phyloP scores from a whole-genome alignment of 176 grass and related monocot genomes.

The Cenchrus americanus region DNA sequence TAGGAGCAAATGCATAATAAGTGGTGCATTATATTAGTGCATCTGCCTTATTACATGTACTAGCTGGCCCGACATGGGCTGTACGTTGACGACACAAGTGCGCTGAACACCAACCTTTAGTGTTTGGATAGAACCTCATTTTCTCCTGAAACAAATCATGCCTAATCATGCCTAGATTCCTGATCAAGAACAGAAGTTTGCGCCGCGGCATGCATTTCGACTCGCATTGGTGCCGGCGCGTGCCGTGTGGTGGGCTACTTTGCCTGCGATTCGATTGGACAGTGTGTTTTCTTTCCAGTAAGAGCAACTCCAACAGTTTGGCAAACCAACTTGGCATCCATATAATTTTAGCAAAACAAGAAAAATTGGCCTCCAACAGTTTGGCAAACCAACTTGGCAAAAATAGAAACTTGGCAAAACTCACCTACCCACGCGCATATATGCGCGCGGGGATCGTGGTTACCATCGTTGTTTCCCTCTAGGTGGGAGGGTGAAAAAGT shows the following conservation, averaged over 20 bases:
- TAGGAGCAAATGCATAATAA: conserved; percentile 19
- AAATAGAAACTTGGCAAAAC: too few relatives aligned
- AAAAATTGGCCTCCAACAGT: too few relatives aligned
- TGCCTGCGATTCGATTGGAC: conserved; percentile 15
- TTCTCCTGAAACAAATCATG: conserved; percentile 1
- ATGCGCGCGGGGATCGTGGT: too few relatives aligned
- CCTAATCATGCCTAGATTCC: conserved; percentile 24
- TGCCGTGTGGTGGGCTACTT: not conserved
- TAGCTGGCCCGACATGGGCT: not conserved
- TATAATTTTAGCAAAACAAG: too few relatives aligned
- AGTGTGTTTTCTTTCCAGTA: conserved; percentile 23
- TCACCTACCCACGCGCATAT: too few relatives aligned
- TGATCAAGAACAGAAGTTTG: conserved; percentile 13
- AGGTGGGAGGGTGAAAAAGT: too few relatives aligned
- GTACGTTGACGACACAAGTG: not conserved
- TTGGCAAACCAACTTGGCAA: too few relatives aligned
- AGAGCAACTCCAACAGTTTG: not conserved
- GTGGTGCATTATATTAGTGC: too few relatives aligned
- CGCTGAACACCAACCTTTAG: not conserved
- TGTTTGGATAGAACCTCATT: not conserved
- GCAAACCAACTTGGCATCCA: too few relatives aligned
- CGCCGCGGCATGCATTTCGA: not conserved
- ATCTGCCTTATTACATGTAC: not conserved
- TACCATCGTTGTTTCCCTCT: too few relatives aligned
- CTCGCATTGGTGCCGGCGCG: not conserved